Conservation (phyloP, 1,284 basidiomycete species). For the Sphaerobolus stellatus region DNA sequence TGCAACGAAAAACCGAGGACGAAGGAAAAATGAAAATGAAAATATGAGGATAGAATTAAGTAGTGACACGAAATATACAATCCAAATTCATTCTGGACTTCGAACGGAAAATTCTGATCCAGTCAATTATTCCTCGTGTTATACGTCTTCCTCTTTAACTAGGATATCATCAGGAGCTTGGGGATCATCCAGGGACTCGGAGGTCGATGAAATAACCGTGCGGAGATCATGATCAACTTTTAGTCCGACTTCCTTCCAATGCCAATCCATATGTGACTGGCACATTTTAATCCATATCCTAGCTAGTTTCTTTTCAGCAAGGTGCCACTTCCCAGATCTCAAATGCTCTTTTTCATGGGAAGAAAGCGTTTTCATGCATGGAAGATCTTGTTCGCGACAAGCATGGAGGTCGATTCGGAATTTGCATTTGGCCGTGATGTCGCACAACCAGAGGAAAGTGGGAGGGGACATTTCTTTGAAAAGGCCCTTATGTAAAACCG, state of each 20-base stretch:
- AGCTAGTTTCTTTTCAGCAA: background rate
- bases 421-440: background rate
- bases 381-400: background rate
- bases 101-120: too few species aligned
- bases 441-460: slow-evolving; percentile 7
- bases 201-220: too few species aligned
- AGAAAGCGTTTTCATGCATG: slow-evolving; percentile 7
- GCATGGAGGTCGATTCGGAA: slow-evolving; percentile 5
- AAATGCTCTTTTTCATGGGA: background rate
- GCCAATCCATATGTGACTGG: slow-evolving; percentile 11
- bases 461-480: slow-evolving; percentile 8
- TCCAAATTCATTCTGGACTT: too few species aligned
- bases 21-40: too few species aligned
- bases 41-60: too few species aligned
- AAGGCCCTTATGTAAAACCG: background rate
- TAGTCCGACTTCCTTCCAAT: slow-evolving; percentile 6
- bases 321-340: background rate
- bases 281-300: slow-evolving; percentile 13
- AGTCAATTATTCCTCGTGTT: too few species aligned
- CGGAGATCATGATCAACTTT: slow-evolving; percentile 6
- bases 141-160: too few species aligned
- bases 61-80: too few species aligned
- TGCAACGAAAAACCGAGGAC: too few species aligned
- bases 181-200: too few species aligned
- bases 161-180: too few species aligned